Base-by-base conservation (phyloP, 805 yeast species). In the Cyberlindnera xylosilytica region DNA sequence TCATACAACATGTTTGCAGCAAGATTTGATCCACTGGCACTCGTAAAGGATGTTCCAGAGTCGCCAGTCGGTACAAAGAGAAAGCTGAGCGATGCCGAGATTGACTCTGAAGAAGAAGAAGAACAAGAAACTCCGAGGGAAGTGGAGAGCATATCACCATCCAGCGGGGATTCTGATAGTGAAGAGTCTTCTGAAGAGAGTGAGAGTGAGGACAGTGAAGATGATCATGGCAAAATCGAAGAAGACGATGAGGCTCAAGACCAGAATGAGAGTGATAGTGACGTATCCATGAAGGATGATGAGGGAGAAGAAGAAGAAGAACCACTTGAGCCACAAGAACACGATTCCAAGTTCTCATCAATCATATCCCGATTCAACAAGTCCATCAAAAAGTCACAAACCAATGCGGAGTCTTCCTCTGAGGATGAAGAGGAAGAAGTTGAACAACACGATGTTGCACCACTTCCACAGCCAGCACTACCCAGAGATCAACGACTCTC, bases 381-480 rank as follows among this genome's bases (percentile, higher is more conserved):
- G 47, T 62, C 76, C 1, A 59, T 73, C 8, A 51, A 53, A 10
- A 52, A 47, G 38, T 46, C 42, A 16, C 34, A 38, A 9, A 45
- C 44, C 4, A n/a, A 22, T 6, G 41, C 9, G 48, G 41, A 28
- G 3, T 53, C 44, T 1, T 52, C 45, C 3, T 59, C 54, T 11
- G 58, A 50, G 9, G 55, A 50, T 7, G 58, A 52, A 5, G 63
- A 59, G n/a, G 57, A 48, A 4, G 57, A 48, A 4, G 46, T 47
- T 2, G 68, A 62, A 20, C 45, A 49, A 17, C 72, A 65, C 54
- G 72, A 65, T 34, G 61, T 91, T 31, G 81, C 74, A 6, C 95
- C 96, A 16, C 65, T 91, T 32, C 97, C 98, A 1, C 96, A 88
- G 61, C 96, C 96, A 0, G 79, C 68, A 26, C 64, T 81, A 20